phyloP scores from a whole-genome alignment of 345 rosid species.

The Microcos paniculata region DNA sequence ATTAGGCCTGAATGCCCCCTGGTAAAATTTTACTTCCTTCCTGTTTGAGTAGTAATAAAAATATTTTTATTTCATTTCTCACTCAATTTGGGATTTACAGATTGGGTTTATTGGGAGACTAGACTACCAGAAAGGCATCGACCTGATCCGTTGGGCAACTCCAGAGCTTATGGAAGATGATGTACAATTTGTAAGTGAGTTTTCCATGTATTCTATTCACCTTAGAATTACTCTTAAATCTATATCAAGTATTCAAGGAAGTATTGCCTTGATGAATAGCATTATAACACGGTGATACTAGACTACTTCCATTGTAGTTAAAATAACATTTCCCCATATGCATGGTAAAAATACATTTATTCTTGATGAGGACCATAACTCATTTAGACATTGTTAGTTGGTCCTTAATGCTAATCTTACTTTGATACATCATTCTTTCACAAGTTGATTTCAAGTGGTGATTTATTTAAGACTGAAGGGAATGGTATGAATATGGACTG shows the following conservation, averaged over 20 bases:
- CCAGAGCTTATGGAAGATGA: conserved; percentile 83
- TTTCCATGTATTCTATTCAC: conserved; percentile 12
- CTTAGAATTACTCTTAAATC: conserved; percentile 1
- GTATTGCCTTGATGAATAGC: not conserved
- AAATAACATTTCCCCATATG: not conserved
- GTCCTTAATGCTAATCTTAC: not conserved
- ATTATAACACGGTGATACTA: not conserved
- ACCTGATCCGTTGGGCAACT: conserved; percentile 63
- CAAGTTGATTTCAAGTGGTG: not conserved
- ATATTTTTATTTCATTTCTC: conserved; percentile 11
- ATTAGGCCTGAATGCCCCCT: conserved; percentile 79
- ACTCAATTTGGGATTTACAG: conserved; percentile 39
- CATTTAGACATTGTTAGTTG: not conserved
- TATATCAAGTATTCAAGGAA: conserved; percentile 1
- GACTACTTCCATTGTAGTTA: not conserved
- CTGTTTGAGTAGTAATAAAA: not conserved
- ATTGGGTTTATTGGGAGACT: conserved; percentile 95
- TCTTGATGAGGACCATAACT: not conserved
- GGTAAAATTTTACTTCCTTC: conserved; percentile 42
- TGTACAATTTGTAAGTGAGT: conserved; percentile 88
- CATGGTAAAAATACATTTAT: not conserved
- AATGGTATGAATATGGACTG: not conserved
- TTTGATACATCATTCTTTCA: not conserved
- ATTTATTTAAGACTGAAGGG: not conserved
- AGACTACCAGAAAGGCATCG: conserved; percentile 96